Conservation (phyloP, 1,139 yeast genomes). For the Lodderomyces parapsilosis region DNA sequence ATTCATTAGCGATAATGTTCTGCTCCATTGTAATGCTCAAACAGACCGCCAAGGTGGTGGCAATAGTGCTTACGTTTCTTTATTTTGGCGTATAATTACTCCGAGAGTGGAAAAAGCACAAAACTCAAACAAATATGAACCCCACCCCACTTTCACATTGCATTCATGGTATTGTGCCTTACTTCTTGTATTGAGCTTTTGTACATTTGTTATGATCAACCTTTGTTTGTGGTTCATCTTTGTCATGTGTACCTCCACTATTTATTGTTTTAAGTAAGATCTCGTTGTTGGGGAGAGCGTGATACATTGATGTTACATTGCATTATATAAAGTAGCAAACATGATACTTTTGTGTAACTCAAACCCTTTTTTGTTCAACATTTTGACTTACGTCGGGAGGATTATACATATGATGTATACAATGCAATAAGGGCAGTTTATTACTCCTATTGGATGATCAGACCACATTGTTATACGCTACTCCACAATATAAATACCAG, state of each 20-base stretch:
- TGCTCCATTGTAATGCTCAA: too few species aligned
- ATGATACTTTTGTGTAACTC: neutral
- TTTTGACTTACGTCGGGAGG: neutral
- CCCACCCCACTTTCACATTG: too few species aligned
- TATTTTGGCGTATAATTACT: neutral
- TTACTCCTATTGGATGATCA: neutral
- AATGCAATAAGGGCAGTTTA: neutral
- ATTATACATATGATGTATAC: neutral
- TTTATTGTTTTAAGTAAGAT: neutral
- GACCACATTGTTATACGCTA: neutral
- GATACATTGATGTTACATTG: neutral
- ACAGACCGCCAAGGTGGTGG: too few species aligned
- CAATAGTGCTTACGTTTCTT: too few species aligned
- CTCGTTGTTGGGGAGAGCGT: neutral
- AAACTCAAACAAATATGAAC: too few species aligned
- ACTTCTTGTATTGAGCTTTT: too few species aligned
- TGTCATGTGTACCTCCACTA: neutral
- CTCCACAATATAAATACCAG: conserved; percentile 1
- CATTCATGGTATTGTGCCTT: too few species aligned
- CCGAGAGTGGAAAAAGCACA: neutral
- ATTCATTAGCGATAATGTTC: too few species aligned
- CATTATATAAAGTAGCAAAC: neutral
- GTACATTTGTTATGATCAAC: too few species aligned
- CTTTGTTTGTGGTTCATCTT: too few species aligned
- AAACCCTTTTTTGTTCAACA: neutral